Conservation (phyloP, 2,329 filamentous ascomycete species). For the Cytospora piceae region DNA sequence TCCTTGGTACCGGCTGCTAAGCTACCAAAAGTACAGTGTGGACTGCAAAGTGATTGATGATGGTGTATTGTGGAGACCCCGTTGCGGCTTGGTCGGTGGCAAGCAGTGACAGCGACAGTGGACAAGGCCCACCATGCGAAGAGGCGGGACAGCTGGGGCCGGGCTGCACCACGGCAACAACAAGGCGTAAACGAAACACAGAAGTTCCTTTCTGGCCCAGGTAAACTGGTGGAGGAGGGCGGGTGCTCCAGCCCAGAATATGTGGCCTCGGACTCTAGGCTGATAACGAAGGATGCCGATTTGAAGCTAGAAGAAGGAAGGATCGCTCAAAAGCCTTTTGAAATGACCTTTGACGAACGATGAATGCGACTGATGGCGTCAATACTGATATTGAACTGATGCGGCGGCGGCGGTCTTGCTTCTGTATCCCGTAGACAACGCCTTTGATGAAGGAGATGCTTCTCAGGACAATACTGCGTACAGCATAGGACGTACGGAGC, state of each 20-base stretch:
- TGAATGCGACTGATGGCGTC: constrained; percentile 12
- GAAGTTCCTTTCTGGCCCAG: constrained; percentile 11
- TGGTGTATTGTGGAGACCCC: constrained; percentile 19
- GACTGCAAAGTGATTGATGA: constrained; percentile 20
- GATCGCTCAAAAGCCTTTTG: constrained; percentile 18
- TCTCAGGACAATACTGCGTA: background rate
- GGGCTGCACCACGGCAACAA: constrained; percentile 17
- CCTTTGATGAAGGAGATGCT: background rate
- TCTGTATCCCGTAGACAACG: background rate
- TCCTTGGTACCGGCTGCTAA: constrained; percentile 14
- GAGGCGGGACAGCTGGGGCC: constrained; percentile 25
- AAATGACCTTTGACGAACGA: constrained; percentile 9
- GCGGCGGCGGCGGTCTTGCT: background rate
- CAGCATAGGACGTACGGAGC: background rate
- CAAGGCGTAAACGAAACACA: constrained; percentile 10
- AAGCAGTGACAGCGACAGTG: constrained; percentile 20
- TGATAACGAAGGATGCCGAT: constrained; percentile 11
- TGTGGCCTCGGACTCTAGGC: constrained; percentile 9
- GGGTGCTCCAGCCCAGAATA: constrained; percentile 10
- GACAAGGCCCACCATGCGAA: constrained; percentile 27
- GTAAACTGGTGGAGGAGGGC: background rate
- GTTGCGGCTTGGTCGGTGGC: constrained; percentile 29
- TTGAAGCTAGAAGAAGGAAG: constrained; percentile 16
- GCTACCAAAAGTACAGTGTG: constrained; percentile 23
- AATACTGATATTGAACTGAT: background rate